Conservation (phyloP, 139 green algal species). For the Chlorella sp. region DNA sequence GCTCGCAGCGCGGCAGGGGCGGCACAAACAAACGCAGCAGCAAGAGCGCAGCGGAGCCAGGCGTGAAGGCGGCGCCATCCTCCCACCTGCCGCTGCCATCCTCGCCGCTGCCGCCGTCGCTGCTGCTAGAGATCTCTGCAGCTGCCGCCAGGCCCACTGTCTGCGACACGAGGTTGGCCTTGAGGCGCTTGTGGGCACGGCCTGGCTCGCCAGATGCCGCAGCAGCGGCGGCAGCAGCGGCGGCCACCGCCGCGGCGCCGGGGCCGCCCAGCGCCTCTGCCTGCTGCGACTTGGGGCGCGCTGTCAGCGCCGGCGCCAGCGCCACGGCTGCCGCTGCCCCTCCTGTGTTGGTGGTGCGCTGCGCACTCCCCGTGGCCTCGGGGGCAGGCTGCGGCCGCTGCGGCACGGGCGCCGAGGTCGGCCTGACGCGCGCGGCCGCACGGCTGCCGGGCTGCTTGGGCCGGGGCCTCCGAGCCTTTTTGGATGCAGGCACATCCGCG, state of each 20-base stretch:
- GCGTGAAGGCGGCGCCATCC: not conserved
- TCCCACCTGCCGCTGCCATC: not conserved
- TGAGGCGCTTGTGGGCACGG: slow-evolving; percentile 13
- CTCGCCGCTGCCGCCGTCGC: not conserved
- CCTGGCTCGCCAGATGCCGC: not conserved
- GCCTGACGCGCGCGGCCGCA: too few relatives aligned
- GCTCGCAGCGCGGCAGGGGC: too few relatives aligned
- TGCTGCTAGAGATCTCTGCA: not conserved
- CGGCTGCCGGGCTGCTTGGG: too few relatives aligned
- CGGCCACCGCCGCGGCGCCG: not conserved
- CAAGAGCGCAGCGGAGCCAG: not conserved
- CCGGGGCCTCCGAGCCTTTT: too few relatives aligned
- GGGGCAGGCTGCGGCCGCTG: too few relatives aligned
- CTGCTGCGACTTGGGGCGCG: not conserved
- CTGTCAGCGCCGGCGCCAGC: not conserved
- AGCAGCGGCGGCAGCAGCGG: not conserved
- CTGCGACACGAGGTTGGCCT: not conserved
- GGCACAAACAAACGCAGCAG: too few relatives aligned
- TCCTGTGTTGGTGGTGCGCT: too few relatives aligned
- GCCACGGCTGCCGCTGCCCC: not conserved
- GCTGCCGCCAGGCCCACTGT: not conserved
- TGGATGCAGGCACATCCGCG: too few relatives aligned
- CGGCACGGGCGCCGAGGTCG: too few relatives aligned
- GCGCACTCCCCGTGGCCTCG: too few relatives aligned
- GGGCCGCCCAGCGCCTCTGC: not conserved